Conservation (phyloP, 306 rosid species). For the Canavalia ensiformis region DNA sequence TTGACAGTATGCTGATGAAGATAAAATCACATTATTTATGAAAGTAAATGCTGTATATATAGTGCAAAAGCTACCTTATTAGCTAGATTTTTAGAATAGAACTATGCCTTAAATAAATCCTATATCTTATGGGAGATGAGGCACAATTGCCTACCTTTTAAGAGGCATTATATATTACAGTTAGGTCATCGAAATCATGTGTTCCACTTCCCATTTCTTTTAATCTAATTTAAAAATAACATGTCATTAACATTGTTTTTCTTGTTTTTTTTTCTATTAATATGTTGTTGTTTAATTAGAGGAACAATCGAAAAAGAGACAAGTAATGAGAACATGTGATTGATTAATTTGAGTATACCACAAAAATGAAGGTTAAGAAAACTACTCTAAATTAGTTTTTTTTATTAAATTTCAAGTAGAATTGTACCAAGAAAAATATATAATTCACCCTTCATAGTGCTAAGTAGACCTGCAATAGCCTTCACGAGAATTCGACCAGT, state of each 20-base stretch:
- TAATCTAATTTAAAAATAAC: too few species aligned
- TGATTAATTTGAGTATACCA: too few species aligned
- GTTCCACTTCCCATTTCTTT: neutral
- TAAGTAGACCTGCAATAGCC: neutral
- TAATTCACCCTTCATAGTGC: neutral
- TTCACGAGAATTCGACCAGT: neutral
- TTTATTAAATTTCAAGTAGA: too few species aligned
- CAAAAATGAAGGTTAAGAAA: too few species aligned
- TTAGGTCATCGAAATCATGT: neutral
- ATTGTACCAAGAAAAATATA: too few species aligned
- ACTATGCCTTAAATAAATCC: neutral
- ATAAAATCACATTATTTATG: conserved; percentile 18
- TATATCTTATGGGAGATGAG: neutral
- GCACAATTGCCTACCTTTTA: neutral
- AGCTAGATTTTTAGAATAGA: conserved; percentile 16
- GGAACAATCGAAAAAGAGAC: too few species aligned
- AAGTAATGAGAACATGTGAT: too few species aligned
- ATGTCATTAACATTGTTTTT: too few species aligned
- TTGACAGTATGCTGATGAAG: neutral
- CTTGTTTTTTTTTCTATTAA: too few species aligned
- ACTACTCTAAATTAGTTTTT: too few species aligned
- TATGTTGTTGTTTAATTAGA: too few species aligned
- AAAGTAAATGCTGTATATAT: neutral
- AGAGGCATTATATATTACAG: neutral
- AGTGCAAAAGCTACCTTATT: neutral